Base-by-base conservation (phyloP, 257 asterid genomes). In the Prunella vulgaris region DNA sequence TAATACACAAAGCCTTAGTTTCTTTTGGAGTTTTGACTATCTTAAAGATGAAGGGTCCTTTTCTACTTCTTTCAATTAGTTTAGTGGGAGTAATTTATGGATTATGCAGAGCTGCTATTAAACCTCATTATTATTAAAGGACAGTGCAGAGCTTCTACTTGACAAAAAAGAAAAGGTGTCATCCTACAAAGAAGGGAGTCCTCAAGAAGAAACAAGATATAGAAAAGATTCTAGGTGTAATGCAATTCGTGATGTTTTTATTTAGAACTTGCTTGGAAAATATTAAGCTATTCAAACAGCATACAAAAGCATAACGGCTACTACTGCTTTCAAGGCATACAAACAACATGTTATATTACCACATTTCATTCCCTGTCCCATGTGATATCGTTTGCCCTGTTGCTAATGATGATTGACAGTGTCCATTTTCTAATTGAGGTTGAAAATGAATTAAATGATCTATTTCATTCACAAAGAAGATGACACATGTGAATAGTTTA, bases 11-110 rank as follows among this genome's bases (percentile, higher is more conserved):
- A 38, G 4, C 37, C n/a, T 24, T 62, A 69, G 42, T 28, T 54
- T 59, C 40, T 78, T 57, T 64, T 53, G 27, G 28, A 30, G 48
- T 42, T 28, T 42, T 59, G 64, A 76, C 71, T 38, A 13, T 18
- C 30, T 38, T 40, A 25, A 32, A 53, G 44, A 56, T 56, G 24
- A 53, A 48, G 25, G 22, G 5, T 12, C 28, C 22, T 63, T 7
- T 35, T 1, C 28, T 35, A 10, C 20, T 58, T 64, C 38, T 56
- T 32, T 63, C 28, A 32, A 21, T 65, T 69, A 49, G 53, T 48
- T 32, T 30, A 52, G 56, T 32, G 51, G 60, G 27, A 42, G 15
- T 61, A 25, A 40, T 59, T n/a, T 59, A 14, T 53, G 8, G 52
- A 32, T 28, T 25, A 8, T 17, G 3, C 12, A 24, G 44, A 4